Base-by-base conservation (phyloP, 768 basidiomycete species). In the Naganishia onofrii region DNA sequence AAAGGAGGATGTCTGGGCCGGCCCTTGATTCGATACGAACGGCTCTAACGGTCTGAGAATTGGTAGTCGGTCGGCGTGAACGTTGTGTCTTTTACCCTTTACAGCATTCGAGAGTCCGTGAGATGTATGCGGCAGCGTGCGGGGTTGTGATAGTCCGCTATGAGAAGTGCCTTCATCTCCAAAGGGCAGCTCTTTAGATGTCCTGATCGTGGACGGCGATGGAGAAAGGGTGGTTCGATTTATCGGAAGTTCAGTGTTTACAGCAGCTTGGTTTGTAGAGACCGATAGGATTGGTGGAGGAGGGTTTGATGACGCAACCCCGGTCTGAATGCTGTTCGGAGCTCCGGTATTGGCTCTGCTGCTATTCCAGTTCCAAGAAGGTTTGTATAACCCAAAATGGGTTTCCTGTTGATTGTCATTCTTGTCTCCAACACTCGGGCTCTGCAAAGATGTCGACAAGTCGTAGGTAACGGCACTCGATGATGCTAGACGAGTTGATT, bases 121-220 rank as follows among this genome's bases (percentile, higher is more conserved):
- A 17, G 56, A 57, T 21, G 56, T 57, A 57, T 57, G 56, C 29
- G 56, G 56, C 32, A 34, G 21, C 2, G 9, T 29, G 34, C 56
- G 56, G 34, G 12, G 5, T 21, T 15, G 46, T 17, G 46, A 21
- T 5, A 7, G 46, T 6, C 21, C 46, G 5, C 3, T 3, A 17
- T 17, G 15, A 9, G 15, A 3, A 21, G 46, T 17, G 3, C 7
- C 3, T 46, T 6, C 13, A 7, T 46, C 19, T 15, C 46, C 46
- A 3, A 46, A 17, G 8, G 7, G 15, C 15, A 46, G 4, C 46
- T 36, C 8, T 5, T 6, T 46, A 21, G 46, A 5, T 7, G 5
- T 17, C 19, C 15, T 46, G 46, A 46, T 17, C 19, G 21, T 7
- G 46, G 15, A 46, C 19, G 46, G 46, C 15, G 46, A 46, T 46